Evolutionary conservation across 371 early-diverging fungal genomes (phyloP).

Genomic region (Mortierella sp.): DNA sequence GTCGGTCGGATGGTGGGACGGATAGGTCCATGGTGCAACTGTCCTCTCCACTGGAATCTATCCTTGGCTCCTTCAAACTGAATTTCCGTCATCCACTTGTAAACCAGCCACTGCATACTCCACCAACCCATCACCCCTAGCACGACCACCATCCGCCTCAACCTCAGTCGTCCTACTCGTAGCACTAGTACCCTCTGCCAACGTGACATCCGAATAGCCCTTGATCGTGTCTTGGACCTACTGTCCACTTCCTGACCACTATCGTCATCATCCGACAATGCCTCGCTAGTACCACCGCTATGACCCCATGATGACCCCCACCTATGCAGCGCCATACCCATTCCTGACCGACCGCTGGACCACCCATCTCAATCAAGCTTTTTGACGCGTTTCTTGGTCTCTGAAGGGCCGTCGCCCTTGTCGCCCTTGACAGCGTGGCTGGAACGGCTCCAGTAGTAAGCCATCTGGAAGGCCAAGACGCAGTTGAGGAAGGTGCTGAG

Average conservation of each 20-base stretch:
- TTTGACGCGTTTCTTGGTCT: constrained; percentile 50
- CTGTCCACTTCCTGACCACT: not conserved
- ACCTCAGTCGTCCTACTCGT: constrained; percentile 25
- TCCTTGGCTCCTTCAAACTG: constrained; percentile 40
- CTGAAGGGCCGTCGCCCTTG: constrained; percentile 26
- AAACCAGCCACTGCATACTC: constrained; percentile 37
- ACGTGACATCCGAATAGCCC: constrained; percentile 34
- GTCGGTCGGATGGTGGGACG: constrained; percentile 9
- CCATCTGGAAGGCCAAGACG: constrained; percentile 83
- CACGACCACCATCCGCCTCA: constrained; percentile 27
- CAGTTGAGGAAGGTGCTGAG: constrained; percentile 81
- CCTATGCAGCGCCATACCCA: constrained; percentile 29
- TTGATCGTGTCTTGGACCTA: constrained; percentile 40
- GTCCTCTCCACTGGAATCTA: constrained; percentile 37
- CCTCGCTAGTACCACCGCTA: not conserved
- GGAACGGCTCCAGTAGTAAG: constrained; percentile 80
- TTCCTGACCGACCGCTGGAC: constrained; percentile 52
- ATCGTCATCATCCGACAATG: constrained; percentile 29
- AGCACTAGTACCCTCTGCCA: constrained; percentile 37
- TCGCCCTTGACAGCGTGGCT: constrained; percentile 19
- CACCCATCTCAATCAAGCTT: constrained; percentile 56
- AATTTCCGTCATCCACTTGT: constrained; percentile 50
- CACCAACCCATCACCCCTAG: constrained; percentile 28
- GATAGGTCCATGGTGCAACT: constrained; percentile 18
- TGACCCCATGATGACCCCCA: constrained; percentile 29